Base-by-base conservation (phyloP, 805 yeast species). In the Hagleromyces aurorensis region DNA sequence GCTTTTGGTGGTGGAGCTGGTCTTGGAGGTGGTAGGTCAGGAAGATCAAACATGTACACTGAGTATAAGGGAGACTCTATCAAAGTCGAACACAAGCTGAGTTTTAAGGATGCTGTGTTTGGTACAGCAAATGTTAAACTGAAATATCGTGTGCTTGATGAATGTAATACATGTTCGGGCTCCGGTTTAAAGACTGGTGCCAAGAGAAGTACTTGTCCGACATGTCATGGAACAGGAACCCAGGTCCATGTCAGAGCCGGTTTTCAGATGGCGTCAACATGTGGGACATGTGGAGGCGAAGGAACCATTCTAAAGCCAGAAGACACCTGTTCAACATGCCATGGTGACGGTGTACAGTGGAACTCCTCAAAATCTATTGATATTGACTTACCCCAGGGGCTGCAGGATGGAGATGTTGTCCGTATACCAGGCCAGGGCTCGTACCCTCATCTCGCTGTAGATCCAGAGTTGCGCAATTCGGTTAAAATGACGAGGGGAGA, bases 201-300 rank as follows among this genome's bases (percentile, higher is more conserved):
- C 1, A 70, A 72, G 57, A 80, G 83, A 50, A 61, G 75, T 7
- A 82, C 94, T 0, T 91, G 98, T 65, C 62, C 72, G 1, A 61
- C 83, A 3, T 91, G 99, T 65, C 84, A 85, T 33, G 99, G 99
- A 34, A 73, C 94, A 0, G 99, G 99, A 4, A 79, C 87, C 19
- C 75, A 79, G 11, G 80, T 86, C 13, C 96, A 89, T 47, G 67
- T 76, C 26, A 69, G 78, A 43, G 96, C 94, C 4, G 97, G 97
- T 0, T 91, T 89, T 70, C 96, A 87, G 48, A 86, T 91, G 95
- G 78, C 94, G 3, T 76, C 95, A 0, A 85, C 96, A 8, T 91
- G 99, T 69, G 67, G 67, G 28, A 62, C 76, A 3, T 91, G 99
- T 66, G 75, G 70, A 25, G 99, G 99, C 22, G 64, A 82, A 5